Evolutionary conservation across 2,329 filamentous ascomycete genomes (phyloP).

Genomic region (Microcyclosporella mali): DNA sequence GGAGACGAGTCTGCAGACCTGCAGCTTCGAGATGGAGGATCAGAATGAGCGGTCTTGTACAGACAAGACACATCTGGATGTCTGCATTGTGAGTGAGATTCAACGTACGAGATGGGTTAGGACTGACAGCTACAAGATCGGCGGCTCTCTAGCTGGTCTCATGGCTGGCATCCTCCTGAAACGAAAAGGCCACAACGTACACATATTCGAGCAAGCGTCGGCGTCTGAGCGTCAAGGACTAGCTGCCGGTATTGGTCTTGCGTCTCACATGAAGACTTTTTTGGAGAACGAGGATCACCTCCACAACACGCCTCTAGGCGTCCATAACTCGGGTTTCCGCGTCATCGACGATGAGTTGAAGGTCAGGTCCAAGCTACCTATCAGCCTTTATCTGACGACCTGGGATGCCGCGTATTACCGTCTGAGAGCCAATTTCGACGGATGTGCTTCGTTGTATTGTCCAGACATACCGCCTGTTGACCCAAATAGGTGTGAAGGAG

Average conservation of each 20-base stretch:
- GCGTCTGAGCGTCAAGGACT: slow-evolving; percentile 17
- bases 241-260: slow-evolving; percentile 19
- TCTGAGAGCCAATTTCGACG: slow-evolving; percentile 18
- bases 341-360: slow-evolving; percentile 13
- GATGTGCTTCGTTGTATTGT: slow-evolving; percentile 12
- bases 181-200: slow-evolving; percentile 38
- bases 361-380: slow-evolving; percentile 4
- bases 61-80: slow-evolving; percentile 2
- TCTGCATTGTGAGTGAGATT: slow-evolving; percentile 10
- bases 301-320: slow-evolving; percentile 8
- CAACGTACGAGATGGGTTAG: too few species aligned
- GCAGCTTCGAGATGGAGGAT: too few species aligned
- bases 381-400: slow-evolving; percentile 9
- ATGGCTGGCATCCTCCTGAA: slow-evolving; percentile 38
- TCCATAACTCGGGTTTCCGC: slow-evolving; percentile 7
- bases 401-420: slow-evolving; percentile 20
- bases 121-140: slow-evolving; percentile 25
- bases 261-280: slow-evolving; percentile 11
- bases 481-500: slow-evolving; percentile 5
- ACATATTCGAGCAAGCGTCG: slow-evolving; percentile 28
- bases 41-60: too few species aligned
- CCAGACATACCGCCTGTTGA: slow-evolving; percentile 6
- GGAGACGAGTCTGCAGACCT: too few species aligned
- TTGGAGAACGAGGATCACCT: slow-evolving; percentile 18
- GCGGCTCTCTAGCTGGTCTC: slow-evolving; percentile 40